Conservation (phyloP, 192 early-diverging fungal genomes). For the Coemansia sp. region DNA sequence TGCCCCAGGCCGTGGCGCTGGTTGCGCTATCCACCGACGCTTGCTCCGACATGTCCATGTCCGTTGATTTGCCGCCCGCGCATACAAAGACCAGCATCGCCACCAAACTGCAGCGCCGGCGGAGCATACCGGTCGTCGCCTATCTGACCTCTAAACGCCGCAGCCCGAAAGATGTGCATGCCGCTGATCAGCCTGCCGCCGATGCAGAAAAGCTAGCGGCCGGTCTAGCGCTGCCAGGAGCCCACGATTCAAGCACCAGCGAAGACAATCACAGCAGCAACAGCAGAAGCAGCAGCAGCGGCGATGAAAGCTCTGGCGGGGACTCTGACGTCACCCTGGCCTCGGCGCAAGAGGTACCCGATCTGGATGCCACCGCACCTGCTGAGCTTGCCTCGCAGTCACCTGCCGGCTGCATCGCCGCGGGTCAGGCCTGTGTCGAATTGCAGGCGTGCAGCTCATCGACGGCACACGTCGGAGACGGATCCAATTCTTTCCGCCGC, state of each 20-base stretch:
- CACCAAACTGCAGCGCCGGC: slow-evolving; percentile 11
- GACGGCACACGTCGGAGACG: too few relatives aligned
- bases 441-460: too few relatives aligned
- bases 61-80: slow-evolving; percentile 24
- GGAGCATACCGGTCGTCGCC: slow-evolving; percentile 37
- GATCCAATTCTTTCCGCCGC: too few relatives aligned
- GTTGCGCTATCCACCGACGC: too few relatives aligned
- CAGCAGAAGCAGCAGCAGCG: slow-evolving; percentile 12
- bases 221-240: neutral
- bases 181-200: too few relatives aligned
- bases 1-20: too few relatives aligned
- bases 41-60: too few relatives aligned
- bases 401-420: too few relatives aligned
- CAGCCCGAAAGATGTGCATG: slow-evolving; percentile 5
- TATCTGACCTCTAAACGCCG: slow-evolving; percentile 26
- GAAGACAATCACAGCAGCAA: slow-evolving; percentile 7
- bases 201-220: neutral
- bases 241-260: slow-evolving; percentile 8
- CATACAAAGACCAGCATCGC: too few relatives aligned
- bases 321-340: slow-evolving; percentile 49
- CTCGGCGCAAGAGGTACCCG: too few relatives aligned
- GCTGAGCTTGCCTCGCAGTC: too few relatives aligned
- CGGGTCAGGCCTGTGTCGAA: too few relatives aligned
- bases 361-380: slow-evolving; percentile 1
- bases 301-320: slow-evolving; percentile 27